phyloP scores from a whole-genome alignment of 179 eudicot genomes.

The Silene coronaria region DNA sequence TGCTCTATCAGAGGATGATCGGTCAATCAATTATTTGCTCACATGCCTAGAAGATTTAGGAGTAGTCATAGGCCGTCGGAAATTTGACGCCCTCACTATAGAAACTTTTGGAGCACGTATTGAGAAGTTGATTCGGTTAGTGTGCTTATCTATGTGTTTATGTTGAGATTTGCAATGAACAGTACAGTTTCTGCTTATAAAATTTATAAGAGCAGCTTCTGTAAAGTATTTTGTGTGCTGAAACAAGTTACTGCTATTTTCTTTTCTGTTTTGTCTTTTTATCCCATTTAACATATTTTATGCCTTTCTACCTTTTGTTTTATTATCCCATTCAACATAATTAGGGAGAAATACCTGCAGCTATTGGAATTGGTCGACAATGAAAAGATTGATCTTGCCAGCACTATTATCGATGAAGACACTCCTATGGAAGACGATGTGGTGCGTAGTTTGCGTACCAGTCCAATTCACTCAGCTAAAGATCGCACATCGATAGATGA shows the following conservation, averaged over 20 bases:
- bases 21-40: slow-evolving; percentile 62
- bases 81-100: slow-evolving; percentile 83
- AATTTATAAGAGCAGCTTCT: not conserved
- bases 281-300: not conserved
- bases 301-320: not conserved
- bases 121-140: slow-evolving; percentile 85
- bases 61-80: slow-evolving; percentile 68
- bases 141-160: not conserved
- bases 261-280: not conserved
- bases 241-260: not conserved
- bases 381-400: slow-evolving; percentile 80
- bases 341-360: slow-evolving; percentile 95
- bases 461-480: slow-evolving; percentile 82
- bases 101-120: slow-evolving; percentile 97
- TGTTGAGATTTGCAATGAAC: not conserved
- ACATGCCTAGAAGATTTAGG: slow-evolving; percentile 85
- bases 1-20: slow-evolving; percentile 77
- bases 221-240: not conserved
- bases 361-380: slow-evolving; percentile 87
- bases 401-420: slow-evolving; percentile 94
- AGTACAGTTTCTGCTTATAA: not conserved
- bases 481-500: slow-evolving; percentile 96
- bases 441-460: slow-evolving; percentile 85
- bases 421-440: slow-evolving; percentile 97
- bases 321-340: not conserved